Conservation (phyloP, 768 basidiomycete genomes). For the Lentinula sp. region DNA sequence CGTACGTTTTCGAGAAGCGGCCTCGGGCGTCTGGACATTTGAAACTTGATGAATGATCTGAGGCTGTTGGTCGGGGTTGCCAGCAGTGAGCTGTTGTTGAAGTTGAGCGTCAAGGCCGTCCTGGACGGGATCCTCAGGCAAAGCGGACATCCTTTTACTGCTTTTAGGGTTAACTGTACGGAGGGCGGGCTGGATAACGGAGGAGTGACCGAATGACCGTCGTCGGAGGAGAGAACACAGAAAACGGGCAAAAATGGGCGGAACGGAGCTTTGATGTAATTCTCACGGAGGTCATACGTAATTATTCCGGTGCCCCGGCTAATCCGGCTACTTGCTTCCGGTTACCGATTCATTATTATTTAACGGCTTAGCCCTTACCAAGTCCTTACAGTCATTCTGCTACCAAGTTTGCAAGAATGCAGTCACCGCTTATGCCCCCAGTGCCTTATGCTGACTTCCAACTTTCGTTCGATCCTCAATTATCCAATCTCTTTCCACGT, state of each 20-base stretch:
- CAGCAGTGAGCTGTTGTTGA: slow-evolving; percentile 3
- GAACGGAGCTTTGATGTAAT: neutral
- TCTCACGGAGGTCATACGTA: neutral
- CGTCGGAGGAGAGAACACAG: neutral
- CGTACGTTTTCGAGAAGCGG: slow-evolving; percentile 54
- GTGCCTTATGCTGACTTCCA: slow-evolving; percentile 56
- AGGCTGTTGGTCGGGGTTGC: slow-evolving; percentile 23
- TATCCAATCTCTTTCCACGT: slow-evolving; percentile 52
- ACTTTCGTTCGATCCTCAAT: slow-evolving; percentile 59
- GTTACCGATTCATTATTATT: neutral
- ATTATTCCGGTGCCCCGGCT: neutral
- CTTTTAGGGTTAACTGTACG: neutral
- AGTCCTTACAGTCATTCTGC: neutral
- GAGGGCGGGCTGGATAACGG: neutral
- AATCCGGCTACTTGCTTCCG: neutral
- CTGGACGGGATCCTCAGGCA: slow-evolving; percentile 1
- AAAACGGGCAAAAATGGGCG: neutral
- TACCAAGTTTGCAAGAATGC: neutral
- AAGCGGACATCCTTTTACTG: slow-evolving; percentile 2
- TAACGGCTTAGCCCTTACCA: neutral
- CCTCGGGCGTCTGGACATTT: slow-evolving; percentile 21
- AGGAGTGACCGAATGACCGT: neutral
- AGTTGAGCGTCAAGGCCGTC: slow-evolving; percentile 1
- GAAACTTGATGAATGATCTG: slow-evolving; percentile 25
- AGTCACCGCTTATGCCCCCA: neutral